Percentiles rank a stretch among this genome's conserved stretches.
Conservation (phyloP, 2,329 filamentous ascomycete species). For the Aspergillus sp. region DNA sequence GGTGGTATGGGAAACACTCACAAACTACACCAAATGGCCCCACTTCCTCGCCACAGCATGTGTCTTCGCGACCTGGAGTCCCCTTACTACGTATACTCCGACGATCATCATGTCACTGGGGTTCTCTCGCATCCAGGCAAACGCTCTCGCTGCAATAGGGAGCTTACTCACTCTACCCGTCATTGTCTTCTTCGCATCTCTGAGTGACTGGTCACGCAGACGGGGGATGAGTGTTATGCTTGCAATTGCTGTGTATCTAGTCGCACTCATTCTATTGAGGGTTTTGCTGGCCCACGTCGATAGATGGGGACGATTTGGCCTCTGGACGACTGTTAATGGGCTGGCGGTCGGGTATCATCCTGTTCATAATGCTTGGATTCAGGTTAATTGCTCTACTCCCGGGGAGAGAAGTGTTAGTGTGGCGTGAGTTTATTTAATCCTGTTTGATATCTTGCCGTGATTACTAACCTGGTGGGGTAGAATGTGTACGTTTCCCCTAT, state of each 20-base stretch:
- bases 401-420: conserved; percentile 54
- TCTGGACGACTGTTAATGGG: conserved; percentile 56
- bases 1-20: conserved; percentile 49
- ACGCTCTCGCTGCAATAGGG: conserved; percentile 48
- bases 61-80: conserved; percentile 57
- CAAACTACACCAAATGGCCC: conserved; percentile 51
- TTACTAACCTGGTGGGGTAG: conserved; percentile 31
- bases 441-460: not conserved
- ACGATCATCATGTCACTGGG: conserved; percentile 43
- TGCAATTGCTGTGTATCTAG: conserved; percentile 50
- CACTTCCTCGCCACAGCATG: conserved; percentile 54
- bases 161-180: conserved; percentile 50
- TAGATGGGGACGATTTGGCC: conserved; percentile 52
- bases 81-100: conserved; percentile 56
- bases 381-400: conserved; percentile 53
- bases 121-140: conserved; percentile 50
- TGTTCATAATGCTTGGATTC: conserved; percentile 56
- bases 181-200: conserved; percentile 52
- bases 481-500: conserved; percentile 26
- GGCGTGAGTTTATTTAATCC: conserved; percentile 39
- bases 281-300: conserved; percentile 47
- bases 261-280: conserved; percentile 47
- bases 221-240: conserved; percentile 49
- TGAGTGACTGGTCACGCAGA: conserved; percentile 51
- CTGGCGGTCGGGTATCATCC: conserved; percentile 59